These are phyloP conservation scores for Suillus subalutaceus DNA, from an alignment of 768 basidiomycete genomes.

Conservation along the genomic window DNA sequence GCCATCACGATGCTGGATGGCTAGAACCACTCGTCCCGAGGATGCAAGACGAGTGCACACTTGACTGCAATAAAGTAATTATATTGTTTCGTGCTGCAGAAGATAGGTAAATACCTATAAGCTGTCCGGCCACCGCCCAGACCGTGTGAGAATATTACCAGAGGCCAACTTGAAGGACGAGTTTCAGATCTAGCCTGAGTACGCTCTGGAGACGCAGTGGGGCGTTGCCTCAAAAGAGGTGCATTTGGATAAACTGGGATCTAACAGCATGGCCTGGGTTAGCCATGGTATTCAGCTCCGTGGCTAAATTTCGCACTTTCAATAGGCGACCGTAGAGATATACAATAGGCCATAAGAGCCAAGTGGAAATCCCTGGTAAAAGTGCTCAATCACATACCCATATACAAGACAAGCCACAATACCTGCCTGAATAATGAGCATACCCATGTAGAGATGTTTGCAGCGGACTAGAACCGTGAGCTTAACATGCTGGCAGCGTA, in stretches of 20 bases:
- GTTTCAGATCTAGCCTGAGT: conserved; percentile 14
- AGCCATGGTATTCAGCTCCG: conserved; percentile 2
- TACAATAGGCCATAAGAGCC: conserved; percentile 46
- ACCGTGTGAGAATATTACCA: conserved; percentile 86
- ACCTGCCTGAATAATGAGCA: conserved; percentile 49
- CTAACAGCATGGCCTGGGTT: conserved; percentile 30
- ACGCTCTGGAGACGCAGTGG: conserved; percentile 6
- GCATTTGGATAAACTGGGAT: conserved; percentile 61
- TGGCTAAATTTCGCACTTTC: conserved; percentile 39
- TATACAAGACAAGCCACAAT: neutral
- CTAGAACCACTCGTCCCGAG: conserved; percentile 78
- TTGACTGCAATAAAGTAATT: conserved; percentile 45
- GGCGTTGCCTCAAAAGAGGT: conserved; percentile 47
- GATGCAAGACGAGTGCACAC: conserved; percentile 74
- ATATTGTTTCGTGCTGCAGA: conserved; percentile 4
- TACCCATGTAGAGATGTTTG: conserved; percentile 51
- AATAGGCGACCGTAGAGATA: conserved; percentile 54
- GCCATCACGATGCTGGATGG: conserved; percentile 85
- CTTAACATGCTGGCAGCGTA: neutral
- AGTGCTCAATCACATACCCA: neutral
- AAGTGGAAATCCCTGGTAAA: conserved; percentile 28
- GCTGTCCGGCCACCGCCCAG: conserved; percentile 73
- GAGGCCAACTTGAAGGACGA: conserved; percentile 54
- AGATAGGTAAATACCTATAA: conserved; percentile 51
- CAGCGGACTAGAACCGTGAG: conserved; percentile 37